Evolutionary conservation across 2,329 filamentous ascomycete species (phyloP).

Genomic region (Penicillium brevicompactum): DNA sequence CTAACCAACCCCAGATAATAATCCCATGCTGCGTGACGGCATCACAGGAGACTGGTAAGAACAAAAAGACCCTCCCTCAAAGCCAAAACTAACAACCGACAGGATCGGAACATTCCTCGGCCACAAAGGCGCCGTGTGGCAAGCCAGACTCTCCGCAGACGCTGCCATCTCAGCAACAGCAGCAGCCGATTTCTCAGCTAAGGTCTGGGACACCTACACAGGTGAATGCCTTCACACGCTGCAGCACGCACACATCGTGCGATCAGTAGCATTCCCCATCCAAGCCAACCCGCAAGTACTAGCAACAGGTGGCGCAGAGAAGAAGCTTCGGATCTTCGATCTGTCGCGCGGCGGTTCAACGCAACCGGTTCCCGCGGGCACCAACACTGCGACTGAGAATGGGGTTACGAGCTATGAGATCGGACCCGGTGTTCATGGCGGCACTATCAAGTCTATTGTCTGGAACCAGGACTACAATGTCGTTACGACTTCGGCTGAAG

Average conservation of each 20-base stretch:
- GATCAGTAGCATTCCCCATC: conserved; percentile 85
- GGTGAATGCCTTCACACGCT: conserved; percentile 86
- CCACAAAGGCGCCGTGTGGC: conserved; percentile 98
- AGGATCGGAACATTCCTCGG: conserved; percentile 97
- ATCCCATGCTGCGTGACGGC: conserved; percentile 96
- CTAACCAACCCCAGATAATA: conserved; percentile 68
- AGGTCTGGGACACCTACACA: conserved; percentile 95
- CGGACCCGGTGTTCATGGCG: conserved; percentile 77
- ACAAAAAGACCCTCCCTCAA: background rate
- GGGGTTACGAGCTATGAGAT: conserved; percentile 78
- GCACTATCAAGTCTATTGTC: conserved; percentile 92
- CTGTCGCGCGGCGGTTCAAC: conserved; percentile 59
- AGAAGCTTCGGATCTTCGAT: conserved; percentile 94
- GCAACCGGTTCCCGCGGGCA: conserved; percentile 38
- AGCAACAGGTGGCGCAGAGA: conserved; percentile 92
- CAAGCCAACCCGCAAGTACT: conserved; percentile 77
- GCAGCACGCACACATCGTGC: conserved; percentile 92
- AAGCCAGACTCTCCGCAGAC: conserved; percentile 86
- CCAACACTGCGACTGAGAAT: conserved; percentile 34
- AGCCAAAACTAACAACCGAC: conserved; percentile 15
- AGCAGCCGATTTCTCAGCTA: conserved; percentile 93
- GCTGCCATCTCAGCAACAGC: conserved; percentile 87
- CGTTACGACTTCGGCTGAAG: conserved; percentile 84
- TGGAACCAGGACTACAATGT: conserved; percentile 90
- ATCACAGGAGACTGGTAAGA: conserved; percentile 87